Base-by-base conservation (phyloP, 148 eudicot species). In the Silene latifolia region DNA sequence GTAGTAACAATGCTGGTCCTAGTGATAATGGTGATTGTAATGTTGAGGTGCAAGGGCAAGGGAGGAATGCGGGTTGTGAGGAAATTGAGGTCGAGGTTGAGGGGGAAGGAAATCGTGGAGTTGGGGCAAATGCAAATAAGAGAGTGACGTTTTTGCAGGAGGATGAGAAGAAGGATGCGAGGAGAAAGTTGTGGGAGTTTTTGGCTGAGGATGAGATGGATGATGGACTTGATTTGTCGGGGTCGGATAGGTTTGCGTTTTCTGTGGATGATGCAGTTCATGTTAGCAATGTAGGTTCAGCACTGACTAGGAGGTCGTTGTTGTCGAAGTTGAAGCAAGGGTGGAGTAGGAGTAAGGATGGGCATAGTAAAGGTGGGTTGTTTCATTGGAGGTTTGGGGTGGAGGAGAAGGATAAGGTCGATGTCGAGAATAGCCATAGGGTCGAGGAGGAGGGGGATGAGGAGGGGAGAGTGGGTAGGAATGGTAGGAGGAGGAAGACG, bases 191-290 rank as follows among this genome's bases (percentile, higher is more conserved):
- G 78, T 96, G 98, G 99, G 98, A 96, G 74, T 96, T 72, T 85
- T 79, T 96, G 8, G 97, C 96, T 0, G 98, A 96, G 81, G 90
- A 88, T 57, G 90, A 96, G 47, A 85, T 86, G 8, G 98, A 89
- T 68, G 97, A 93, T 53, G 99, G 99, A 64, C 89, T 96, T 71
- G 99, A 96, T 90, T 86, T 96, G 53, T 96, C 99, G 0, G 99
- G 99, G 58, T 96, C 99, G 0, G 97, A 96, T 76, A 88, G 99
- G 75, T 96, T 92, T 84, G 99, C 99, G 0, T 96, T 96, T 74
- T 96, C 99, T 0, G 98, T 96, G 7, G 90, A 90, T 63, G 99
- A 96, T 80, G 99, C 97, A 2, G 82, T 95, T 74, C 84, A 86
- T 62, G 91, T 89, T 51, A 89, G 89, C 72, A 88, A 89, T 84